Conservation (phyloP, 495 filamentous ascomycete species). For the Patellaria atrata region DNA sequence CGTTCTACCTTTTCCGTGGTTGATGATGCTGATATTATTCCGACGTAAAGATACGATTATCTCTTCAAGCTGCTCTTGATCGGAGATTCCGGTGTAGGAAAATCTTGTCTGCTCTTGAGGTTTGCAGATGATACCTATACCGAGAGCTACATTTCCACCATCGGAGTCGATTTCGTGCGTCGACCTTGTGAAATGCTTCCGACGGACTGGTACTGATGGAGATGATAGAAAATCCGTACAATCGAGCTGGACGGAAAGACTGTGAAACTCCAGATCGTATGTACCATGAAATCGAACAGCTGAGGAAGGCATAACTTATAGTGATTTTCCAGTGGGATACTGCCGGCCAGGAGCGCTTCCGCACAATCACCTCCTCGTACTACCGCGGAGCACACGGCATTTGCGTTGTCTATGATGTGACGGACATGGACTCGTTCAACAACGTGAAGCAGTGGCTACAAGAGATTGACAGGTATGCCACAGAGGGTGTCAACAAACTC, state of each 20-base stretch:
- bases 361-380: slow-evolving; percentile 98
- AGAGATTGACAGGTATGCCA: slow-evolving; percentile 97
- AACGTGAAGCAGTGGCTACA: slow-evolving; percentile 99
- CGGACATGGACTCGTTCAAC: slow-evolving; percentile 99
- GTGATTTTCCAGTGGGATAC: slow-evolving; percentile 72
- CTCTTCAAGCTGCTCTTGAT: slow-evolving; percentile 99
- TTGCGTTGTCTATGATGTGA: slow-evolving; percentile 99
- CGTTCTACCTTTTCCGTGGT: background rate
- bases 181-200: slow-evolving; percentile 1
- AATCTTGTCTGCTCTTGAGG: slow-evolving; percentile 93
- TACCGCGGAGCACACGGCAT: slow-evolving; percentile 98
- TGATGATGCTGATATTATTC: background rate
- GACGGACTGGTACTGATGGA: slow-evolving; percentile 3
- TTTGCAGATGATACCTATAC: slow-evolving; percentile 99
- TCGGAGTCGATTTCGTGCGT: slow-evolving; percentile 96
- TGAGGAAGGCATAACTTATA: slow-evolving; percentile 1
- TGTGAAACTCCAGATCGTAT: slow-evolving; percentile 97
- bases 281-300: slow-evolving; percentile 18
- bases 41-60: slow-evolving; percentile 79
- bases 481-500: slow-evolving; percentile 97
- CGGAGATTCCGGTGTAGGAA: slow-evolving; percentile 98
- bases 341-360: slow-evolving; percentile 96
- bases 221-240: slow-evolving; percentile 87
- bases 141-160: slow-evolving; percentile 99
- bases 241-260: slow-evolving; percentile 99